Percentiles rank a stretch among this genome's conserved stretches.
Conservation (phyloP, 2,329 filamentous ascomycete genomes). For the Exophiala calicioides region DNA sequence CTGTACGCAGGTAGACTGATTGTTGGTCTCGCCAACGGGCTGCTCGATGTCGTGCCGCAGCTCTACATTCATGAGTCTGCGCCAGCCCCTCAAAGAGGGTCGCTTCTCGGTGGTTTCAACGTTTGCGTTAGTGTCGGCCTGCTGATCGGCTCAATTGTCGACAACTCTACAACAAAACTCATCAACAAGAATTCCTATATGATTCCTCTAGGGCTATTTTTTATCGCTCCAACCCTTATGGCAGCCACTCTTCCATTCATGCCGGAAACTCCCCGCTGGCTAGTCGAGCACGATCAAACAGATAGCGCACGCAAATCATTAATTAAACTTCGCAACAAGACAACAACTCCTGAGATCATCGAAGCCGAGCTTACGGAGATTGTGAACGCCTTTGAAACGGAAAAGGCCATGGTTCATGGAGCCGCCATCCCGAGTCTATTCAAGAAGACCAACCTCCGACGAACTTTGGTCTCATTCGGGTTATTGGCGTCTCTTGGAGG, state of each 20-base stretch:
- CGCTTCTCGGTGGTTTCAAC: slow-evolving; percentile 51
- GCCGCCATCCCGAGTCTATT: slow-evolving; percentile 51
- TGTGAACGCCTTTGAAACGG: slow-evolving; percentile 37
- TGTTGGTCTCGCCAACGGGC: slow-evolving; percentile 58
- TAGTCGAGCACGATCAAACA: slow-evolving; percentile 42
- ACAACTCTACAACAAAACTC: slow-evolving; percentile 18
- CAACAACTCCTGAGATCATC: slow-evolving; percentile 14
- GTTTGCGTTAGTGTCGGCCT: slow-evolving; percentile 47
- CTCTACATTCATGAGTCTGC: slow-evolving; percentile 54
- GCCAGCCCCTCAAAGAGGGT: slow-evolving; percentile 51
- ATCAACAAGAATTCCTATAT: slow-evolving; percentile 28
- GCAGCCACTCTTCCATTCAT: slow-evolving; percentile 45
- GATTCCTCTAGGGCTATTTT: slow-evolving; percentile 37
- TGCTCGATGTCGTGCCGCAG: slow-evolving; percentile 58
- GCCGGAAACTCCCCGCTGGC: slow-evolving; percentile 49
- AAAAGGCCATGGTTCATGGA: slow-evolving; percentile 37
- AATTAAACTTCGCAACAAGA: slow-evolving; percentile 4
- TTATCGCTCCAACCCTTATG: slow-evolving; percentile 45
- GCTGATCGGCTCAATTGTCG: slow-evolving; percentile 34
- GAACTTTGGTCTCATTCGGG: slow-evolving; percentile 51
- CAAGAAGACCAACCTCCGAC: slow-evolving; percentile 52
- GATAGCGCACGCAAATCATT: slow-evolving; percentile 43
- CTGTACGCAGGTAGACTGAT: slow-evolving; percentile 58
- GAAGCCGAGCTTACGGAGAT: slow-evolving; percentile 39
- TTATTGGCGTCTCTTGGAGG: slow-evolving; percentile 54